These are phyloP conservation scores for Globisporangium nodosum DNA, from an alignment of 352 stramenopile species.

Conservation along the genomic window DNA sequence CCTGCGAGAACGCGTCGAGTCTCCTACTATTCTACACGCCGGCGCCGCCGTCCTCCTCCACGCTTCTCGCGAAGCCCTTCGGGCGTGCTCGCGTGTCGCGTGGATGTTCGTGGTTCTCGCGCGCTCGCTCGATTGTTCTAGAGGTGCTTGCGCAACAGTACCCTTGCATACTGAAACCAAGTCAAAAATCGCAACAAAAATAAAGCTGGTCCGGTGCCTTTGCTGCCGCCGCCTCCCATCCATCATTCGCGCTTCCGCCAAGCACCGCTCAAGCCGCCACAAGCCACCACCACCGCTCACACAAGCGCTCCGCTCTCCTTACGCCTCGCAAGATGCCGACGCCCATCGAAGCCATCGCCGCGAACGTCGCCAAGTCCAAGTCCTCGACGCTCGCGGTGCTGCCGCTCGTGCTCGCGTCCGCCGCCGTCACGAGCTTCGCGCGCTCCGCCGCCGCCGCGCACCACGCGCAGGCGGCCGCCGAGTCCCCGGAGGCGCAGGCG, in stretches of 20 bases:
- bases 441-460: constrained; percentile 33
- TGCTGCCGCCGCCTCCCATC: not conserved
- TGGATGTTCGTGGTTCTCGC: not conserved
- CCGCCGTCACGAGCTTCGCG: constrained; percentile 56
- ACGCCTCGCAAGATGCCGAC: constrained; percentile 10
- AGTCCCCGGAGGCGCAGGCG: constrained; percentile 20
- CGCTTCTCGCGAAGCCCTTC: no score
- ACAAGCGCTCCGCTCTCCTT: not conserved
- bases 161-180: not conserved
- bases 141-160: not conserved
- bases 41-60: no score
- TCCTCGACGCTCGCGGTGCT: constrained; percentile 37
- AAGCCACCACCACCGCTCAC: no score
- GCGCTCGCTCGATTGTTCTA: not conserved
- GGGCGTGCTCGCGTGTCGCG: not conserved
- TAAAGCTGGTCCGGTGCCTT: constrained; percentile 1
- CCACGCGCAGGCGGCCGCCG: constrained; percentile 21
- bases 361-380: constrained; percentile 35
- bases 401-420: constrained; percentile 60
- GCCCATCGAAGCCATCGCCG: constrained; percentile 17
- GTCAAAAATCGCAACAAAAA: not conserved
- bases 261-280: not conserved
- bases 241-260: not conserved
- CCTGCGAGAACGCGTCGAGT: not conserved
- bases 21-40: not conserved